Evolutionary conservation across 225 moss, liverwort and hornwort species (phyloP).

Genomic region (Lunularia cruciata): DNA sequence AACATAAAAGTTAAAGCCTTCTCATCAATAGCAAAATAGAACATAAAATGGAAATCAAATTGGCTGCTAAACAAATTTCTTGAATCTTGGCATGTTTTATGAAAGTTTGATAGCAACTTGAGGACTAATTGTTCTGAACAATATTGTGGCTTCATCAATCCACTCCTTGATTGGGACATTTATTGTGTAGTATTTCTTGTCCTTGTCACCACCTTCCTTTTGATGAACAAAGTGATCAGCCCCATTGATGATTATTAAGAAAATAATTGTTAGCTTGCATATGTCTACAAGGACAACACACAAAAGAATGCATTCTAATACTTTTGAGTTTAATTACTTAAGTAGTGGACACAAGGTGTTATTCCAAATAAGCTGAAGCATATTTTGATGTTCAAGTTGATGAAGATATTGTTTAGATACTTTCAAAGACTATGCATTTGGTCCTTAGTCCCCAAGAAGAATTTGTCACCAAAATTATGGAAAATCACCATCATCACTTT

Average conservation of each 20-base stretch:
- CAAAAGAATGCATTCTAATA: too few species aligned
- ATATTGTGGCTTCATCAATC: constrained; percentile 80
- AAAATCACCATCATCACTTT: constrained; percentile 99
- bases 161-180: constrained; percentile 98
- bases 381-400: too few species aligned
- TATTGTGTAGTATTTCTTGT: constrained; percentile 85
- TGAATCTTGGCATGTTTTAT: too few species aligned
- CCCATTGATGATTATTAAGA: too few species aligned
- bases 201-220: constrained; percentile 85
- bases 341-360: too few species aligned
- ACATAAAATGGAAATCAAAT: too few species aligned
- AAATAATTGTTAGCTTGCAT: too few species aligned
- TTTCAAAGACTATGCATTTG: constrained; percentile 53
- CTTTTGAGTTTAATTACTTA: too few species aligned
- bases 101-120: neutral
- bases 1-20: constrained; percentile 3
- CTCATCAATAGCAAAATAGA: too few species aligned
- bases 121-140: constrained; percentile 73
- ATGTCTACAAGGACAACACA: too few species aligned
- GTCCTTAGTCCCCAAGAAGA: constrained; percentile 95
- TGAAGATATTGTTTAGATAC: too few species aligned
- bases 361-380: too few species aligned
- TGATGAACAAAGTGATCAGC: neutral
- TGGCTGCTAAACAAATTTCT: neutral
- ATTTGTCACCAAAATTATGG: constrained; percentile 90